Base-by-base conservation (phyloP, 768 basidiomycete genomes). In the Pisolithus sp. region DNA sequence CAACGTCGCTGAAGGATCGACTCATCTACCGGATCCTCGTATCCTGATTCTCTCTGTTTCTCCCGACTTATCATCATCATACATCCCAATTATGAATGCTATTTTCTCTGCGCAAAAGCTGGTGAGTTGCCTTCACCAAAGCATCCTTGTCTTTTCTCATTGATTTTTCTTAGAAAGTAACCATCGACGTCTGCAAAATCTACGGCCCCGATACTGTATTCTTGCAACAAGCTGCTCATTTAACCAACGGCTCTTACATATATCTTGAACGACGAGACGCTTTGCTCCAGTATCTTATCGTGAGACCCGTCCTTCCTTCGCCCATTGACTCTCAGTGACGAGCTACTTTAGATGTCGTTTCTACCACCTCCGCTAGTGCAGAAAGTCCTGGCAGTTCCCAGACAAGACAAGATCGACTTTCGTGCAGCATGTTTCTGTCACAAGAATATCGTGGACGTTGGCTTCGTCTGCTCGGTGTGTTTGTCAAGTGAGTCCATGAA, bases 371-470 rank as follows among this genome's bases (percentile, higher is more conserved):
- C 81, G 2, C 73, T 83, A 7, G 79, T 95, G 48, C 83, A 93
- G 41, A 81, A 80, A 61, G 74, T 83, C 44, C 75, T 98, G 34
- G 82, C 87, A 0, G 83, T 90, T 20, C 95, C 95, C 1, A 90
- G 90, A 6, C 93, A 96, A 69, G 94, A 98, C 66, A 87, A 83
- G 62, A 86, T 98, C 53, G 96, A 98, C 68, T 95, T 98, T 64
- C 82, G 96, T 28, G 96, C 96, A 0, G 95, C 94, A 7, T 98
- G 95, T 65, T 98, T 99, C 74, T 99, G 96, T 71, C 96, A 98
- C 71, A 96, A 97, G 67, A 86, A 86, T 49, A 95, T 96, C 45
- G 82, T 98, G 38, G 95, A 98, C 64, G 81, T 98, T 49, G 96
- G 93, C 50, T 99, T 93, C 59, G 93, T 99, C 20, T 99, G 96